Evolutionary conservation across 371 early-diverging fungal genomes (phyloP).

Genomic region (Smittium mucronatum): DNA sequence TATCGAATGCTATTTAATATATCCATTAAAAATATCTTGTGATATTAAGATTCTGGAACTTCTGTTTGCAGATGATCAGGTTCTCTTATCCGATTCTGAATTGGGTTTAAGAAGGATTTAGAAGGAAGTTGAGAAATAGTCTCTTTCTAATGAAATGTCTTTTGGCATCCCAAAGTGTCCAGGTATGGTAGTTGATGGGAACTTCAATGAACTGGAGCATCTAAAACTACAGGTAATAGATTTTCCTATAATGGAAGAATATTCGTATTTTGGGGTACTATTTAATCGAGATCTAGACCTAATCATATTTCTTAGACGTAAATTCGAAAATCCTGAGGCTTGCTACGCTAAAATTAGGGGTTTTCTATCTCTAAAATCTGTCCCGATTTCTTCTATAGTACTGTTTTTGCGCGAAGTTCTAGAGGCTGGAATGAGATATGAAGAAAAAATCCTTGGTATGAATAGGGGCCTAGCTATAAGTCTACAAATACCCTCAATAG

Average conservation of each 20-base stretch:
- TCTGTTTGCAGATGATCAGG: slow-evolving; percentile 3
- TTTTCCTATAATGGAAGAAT: neutral
- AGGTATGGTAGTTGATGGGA: neutral
- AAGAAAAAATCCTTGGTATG: neutral
- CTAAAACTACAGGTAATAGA: neutral
- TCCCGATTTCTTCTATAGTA: neutral
- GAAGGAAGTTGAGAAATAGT: neutral
- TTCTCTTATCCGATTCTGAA: neutral
- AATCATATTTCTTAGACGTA: neutral
- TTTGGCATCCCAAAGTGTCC: neutral
- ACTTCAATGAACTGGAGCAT: neutral
- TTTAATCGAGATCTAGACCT: neutral
- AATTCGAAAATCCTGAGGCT: neutral
- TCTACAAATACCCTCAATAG: neutral
- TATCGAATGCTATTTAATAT: slow-evolving; percentile 1
- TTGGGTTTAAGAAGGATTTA: neutral
- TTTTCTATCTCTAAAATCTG: neutral
- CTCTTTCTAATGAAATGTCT: neutral
- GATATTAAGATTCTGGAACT: neutral
- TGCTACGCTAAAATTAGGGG: neutral
- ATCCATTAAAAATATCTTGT: neutral
- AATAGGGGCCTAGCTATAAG: neutral
- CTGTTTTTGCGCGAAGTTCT: neutral
- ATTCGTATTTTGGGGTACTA: neutral
- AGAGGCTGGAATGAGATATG: neutral